Evolutionary conservation across 495 filamentous ascomycete species (phyloP), one percentile per base, ranked within the genome.

Genomic region (Hypoxylon perforatum): DNA sequence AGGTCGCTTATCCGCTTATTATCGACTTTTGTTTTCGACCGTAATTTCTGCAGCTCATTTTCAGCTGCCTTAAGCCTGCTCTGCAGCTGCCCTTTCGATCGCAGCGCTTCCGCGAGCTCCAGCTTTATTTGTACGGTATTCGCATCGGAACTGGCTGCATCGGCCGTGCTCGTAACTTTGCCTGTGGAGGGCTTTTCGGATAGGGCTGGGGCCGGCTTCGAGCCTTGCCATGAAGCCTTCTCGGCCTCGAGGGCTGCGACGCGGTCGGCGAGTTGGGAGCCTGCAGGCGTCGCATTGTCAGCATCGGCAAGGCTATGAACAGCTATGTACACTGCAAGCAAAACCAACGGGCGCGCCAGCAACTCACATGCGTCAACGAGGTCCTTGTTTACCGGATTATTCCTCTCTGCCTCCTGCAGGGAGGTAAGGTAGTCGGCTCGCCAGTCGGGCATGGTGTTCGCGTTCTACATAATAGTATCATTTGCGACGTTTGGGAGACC

Each of bases 31-130:
- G 78, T 85, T 70, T 86, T 86, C 35, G 84, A 77, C 18, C 82
- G 87, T 19, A 92, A 75, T 51, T 81, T 86, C 44, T 84, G 81
- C 25, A 89, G 72, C 57, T 92, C 88, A 3, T 85, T 78, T 4
- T 85, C 87, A n/a, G 85, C 79, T 7, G 79, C 74, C 36, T 86
- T 82, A 17, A 92, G 78, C 6, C 82, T 83, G 11, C 78, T 76
- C 59, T 92, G 87, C n/a, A 92, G 75, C 44, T 89, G 81, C 7
- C 84, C 82, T 44, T 89, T 88, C 12, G 88, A 86, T 30, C 90
- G 88, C 48, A 94, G 86, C n/a, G 92, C 90, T 75, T 89, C 89
- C 7, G 86, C 82, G 2, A 94, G 79, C 23, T 94, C 90, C 38
- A 85, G 74, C 12, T 86, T 81, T 1, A 89, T 77, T 36, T 84